phyloP scores from a whole-genome alignment of 2,329 filamentous ascomycete genomes.

The Monilinia polystroma region DNA sequence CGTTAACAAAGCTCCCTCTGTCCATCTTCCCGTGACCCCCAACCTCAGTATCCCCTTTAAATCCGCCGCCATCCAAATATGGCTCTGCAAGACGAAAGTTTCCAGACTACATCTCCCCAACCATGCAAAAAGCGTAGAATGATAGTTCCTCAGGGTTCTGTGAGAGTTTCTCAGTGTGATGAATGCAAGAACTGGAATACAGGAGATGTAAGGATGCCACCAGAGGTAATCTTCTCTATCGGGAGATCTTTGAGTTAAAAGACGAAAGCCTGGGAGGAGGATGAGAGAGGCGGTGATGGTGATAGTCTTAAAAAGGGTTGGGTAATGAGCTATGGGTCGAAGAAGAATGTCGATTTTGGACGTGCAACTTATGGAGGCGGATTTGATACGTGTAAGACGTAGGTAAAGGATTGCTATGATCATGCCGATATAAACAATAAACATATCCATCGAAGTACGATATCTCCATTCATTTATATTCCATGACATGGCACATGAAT shows the following conservation, averaged over 20 bases:
- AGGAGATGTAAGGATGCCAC: conserved; percentile 54
- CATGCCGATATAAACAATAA: conserved; percentile 58
- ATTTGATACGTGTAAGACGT: conserved; percentile 37
- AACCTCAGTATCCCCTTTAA: conserved; percentile 51
- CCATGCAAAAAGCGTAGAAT: conserved; percentile 51
- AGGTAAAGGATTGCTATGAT: conserved; percentile 47
- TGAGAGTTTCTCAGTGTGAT: conserved; percentile 53
- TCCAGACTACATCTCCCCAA: conserved; percentile 58
- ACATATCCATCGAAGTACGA: conserved; percentile 52
- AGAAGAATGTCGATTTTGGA: conserved; percentile 31
- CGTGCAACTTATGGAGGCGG: conserved; percentile 31
- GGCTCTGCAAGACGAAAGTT: conserved; percentile 59
- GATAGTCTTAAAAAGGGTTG: conserved; percentile 24
- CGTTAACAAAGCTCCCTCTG: conserved; percentile 45
- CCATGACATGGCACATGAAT: conserved; percentile 50
- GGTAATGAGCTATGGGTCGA: conserved; percentile 25
- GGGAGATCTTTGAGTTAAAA: conserved; percentile 30
- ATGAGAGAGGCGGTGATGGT: conserved; percentile 29
- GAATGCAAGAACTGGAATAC: conserved; percentile 53
- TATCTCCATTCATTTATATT: conserved; percentile 51
- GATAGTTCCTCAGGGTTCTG: conserved; percentile 43
- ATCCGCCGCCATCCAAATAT: conserved; percentile 61
- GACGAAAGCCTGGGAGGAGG: conserved; percentile 32
- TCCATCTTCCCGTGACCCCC: conserved; percentile 38
- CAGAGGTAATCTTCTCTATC: conserved; percentile 49